These are phyloP conservation scores for Suillus plorans DNA, from an alignment of 768 basidiomycete genomes.

Conservation along the genomic window DNA sequence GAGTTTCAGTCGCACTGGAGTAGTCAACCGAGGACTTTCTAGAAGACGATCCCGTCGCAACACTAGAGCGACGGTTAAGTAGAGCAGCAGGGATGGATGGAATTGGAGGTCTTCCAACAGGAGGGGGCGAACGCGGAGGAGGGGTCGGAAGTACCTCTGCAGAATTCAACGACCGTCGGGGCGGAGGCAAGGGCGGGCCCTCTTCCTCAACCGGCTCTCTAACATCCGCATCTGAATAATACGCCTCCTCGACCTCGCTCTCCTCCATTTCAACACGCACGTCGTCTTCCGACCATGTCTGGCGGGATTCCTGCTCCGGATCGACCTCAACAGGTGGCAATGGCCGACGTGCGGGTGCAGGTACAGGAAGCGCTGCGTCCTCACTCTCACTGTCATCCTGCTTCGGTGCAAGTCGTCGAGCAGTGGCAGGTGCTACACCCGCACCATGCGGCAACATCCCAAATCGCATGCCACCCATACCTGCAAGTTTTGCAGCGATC, in stretches of 20 bases:
- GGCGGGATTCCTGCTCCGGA: slow-evolving; percentile 12
- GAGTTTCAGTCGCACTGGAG: slow-evolving; percentile 11
- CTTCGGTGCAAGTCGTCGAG: slow-evolving; percentile 16
- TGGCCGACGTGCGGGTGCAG: slow-evolving; percentile 31
- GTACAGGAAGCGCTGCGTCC: slow-evolving; percentile 24
- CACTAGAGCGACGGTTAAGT: slow-evolving; percentile 39
- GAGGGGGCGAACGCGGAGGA: slow-evolving; percentile 42
- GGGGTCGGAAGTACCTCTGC: slow-evolving; percentile 42
- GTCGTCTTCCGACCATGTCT: slow-evolving; percentile 55
- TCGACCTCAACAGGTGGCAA: slow-evolving; percentile 18
- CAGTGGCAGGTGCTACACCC: slow-evolving; percentile 14
- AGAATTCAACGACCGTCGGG: slow-evolving; percentile 36
- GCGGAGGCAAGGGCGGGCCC: slow-evolving; percentile 55
- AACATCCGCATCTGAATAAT: slow-evolving; percentile 49
- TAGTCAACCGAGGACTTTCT: slow-evolving; percentile 40
- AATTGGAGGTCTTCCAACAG: slow-evolving; percentile 37
- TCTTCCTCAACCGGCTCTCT: slow-evolving; percentile 42
- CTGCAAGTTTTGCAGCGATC: slow-evolving; percentile 54
- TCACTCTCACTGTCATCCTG: slow-evolving; percentile 33
- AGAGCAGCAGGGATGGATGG: slow-evolving; percentile 33
- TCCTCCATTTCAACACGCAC: slow-evolving; percentile 70
- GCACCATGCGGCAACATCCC: slow-evolving; percentile 47
- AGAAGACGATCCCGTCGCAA: slow-evolving; percentile 31
- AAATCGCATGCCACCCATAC: slow-evolving; percentile 57
- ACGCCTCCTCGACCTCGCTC: slow-evolving; percentile 70